phyloP scores from a whole-genome alignment of 129 eudicot species.

The Pittosporum tobira region DNA sequence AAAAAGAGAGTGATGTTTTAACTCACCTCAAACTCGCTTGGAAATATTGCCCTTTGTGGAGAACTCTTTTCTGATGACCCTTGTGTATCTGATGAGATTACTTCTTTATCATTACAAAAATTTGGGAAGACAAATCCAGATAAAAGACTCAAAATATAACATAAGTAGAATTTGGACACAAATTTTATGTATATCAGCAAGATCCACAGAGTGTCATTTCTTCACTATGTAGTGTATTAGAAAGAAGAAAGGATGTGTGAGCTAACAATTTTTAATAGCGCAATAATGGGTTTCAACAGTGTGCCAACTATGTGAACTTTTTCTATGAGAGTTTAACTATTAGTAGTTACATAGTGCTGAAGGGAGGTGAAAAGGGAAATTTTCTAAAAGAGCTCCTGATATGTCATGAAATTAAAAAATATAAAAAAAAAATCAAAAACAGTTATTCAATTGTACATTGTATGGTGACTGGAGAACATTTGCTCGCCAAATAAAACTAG shows the following conservation, averaged over 20 bases:
- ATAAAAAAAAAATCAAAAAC: background rate
- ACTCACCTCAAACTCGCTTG: slow-evolving; percentile 70
- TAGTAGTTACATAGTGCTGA: background rate
- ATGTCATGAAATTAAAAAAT: background rate
- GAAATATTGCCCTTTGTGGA: slow-evolving; percentile 42
- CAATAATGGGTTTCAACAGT: background rate
- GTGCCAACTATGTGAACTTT: background rate
- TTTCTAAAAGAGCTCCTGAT: background rate
- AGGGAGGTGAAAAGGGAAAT: background rate
- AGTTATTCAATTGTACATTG: background rate
- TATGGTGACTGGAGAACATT: background rate
- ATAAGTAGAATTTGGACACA: background rate
- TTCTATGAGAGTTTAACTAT: background rate
- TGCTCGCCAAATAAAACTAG: background rate
- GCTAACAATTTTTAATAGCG: background rate
- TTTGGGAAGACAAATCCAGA: background rate
- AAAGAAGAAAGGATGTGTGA: background rate
- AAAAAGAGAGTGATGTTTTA: background rate
- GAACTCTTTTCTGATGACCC: slow-evolving; percentile 42
- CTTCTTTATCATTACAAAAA: slow-evolving; percentile 17
- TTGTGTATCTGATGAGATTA: slow-evolving; percentile 24
- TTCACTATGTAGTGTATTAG: background rate
- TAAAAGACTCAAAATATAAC: background rate
- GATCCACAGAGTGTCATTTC: background rate
- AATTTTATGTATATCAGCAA: background rate